Evolutionary conservation across 2,329 filamentous ascomycete species (phyloP), one percentile per base, ranked within the genome.

Genomic region (Ciborinia camelliae): DNA sequence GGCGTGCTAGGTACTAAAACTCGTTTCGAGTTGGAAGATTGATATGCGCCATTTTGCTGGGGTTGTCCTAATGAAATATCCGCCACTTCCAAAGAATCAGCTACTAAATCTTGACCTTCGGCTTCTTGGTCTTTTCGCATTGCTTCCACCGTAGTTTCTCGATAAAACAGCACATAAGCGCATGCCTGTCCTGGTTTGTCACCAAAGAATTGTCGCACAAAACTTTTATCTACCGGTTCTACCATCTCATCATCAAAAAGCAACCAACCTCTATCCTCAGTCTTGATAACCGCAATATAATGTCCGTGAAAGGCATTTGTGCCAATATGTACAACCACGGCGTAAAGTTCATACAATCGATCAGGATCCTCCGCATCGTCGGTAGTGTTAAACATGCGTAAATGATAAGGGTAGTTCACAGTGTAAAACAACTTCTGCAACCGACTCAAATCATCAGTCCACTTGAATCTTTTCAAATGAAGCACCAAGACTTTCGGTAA

Each of bases 221-320:
- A 99, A 74, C 90, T 89, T 77, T 97, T 97, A 76, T 97, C 92
- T 6, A 99, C 95, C 0, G 95, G 95, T 76, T 99, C 95, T 5
- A 99, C 95, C 86, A 98, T 92, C 78, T 99, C 95, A 73, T 99
- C 95, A 71, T 99, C 95, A 72, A 99, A 99, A 7, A 99, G 80
- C 50, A 99, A 80, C 95, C 95, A 99, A 35, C 95, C 95, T 62
- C 91, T 87, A 74, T 98, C 95, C 73, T 96, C 89, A 0, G 95
- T 98, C 79, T 99, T 99, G 80, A 99, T 93, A 63, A 99, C 95
- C 6, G 93, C 92, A 39, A 99, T 92, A 72, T 99, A 99, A 76
- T 99, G 95, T 4, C 95, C 95, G 74, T 99, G 95, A 74, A 97
- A 97, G 5, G 95, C 94, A 28, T 96, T 96, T 57, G 92, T 92